Percentiles rank a stretch among this genome's conserved stretches.
phyloP scores from a whole-genome alignment of 2,329 filamentous ascomycete species.

The Fusarium sarcochroum region DNA sequence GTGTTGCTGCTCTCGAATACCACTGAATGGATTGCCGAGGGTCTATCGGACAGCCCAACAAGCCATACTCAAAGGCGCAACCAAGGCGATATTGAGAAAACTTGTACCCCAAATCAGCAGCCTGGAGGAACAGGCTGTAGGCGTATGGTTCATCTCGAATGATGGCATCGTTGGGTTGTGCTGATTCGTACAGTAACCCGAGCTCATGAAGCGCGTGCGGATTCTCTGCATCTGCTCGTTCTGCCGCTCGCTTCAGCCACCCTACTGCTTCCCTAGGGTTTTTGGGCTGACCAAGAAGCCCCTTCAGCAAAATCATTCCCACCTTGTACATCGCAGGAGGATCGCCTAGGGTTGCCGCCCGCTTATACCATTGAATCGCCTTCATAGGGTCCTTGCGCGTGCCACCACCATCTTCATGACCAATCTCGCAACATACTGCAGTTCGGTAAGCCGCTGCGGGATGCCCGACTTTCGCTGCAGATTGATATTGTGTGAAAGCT shows the following conservation, averaged over 20 bases:
- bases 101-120: slow-evolving; percentile 92
- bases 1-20: slow-evolving; percentile 92
- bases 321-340: slow-evolving; percentile 98
- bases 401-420: slow-evolving; percentile 92
- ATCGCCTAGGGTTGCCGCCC: slow-evolving; percentile 90
- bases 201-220: slow-evolving; percentile 96
- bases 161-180: slow-evolving; percentile 77
- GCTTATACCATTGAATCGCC: slow-evolving; percentile 98
- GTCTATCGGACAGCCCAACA: slow-evolving; percentile 86
- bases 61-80: slow-evolving; percentile 89
- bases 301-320: slow-evolving; percentile 95
- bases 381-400: slow-evolving; percentile 92
- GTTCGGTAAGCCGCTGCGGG: slow-evolving; percentile 91
- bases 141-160: slow-evolving; percentile 87
- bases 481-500: slow-evolving; percentile 93
- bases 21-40: slow-evolving; percentile 88
- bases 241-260: slow-evolving; percentile 94
- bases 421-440: slow-evolving; percentile 97
- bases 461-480: slow-evolving; percentile 90
- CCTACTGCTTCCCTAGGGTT: slow-evolving; percentile 89
- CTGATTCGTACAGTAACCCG: slow-evolving; percentile 74
- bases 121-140: slow-evolving; percentile 84
- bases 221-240: slow-evolving; percentile 88
- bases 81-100: slow-evolving; percentile 94
- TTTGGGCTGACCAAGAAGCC: slow-evolving; percentile 86